phyloP scores from a whole-genome alignment of 2,329 filamentous ascomycete species.

The Nemania abortiva region DNA sequence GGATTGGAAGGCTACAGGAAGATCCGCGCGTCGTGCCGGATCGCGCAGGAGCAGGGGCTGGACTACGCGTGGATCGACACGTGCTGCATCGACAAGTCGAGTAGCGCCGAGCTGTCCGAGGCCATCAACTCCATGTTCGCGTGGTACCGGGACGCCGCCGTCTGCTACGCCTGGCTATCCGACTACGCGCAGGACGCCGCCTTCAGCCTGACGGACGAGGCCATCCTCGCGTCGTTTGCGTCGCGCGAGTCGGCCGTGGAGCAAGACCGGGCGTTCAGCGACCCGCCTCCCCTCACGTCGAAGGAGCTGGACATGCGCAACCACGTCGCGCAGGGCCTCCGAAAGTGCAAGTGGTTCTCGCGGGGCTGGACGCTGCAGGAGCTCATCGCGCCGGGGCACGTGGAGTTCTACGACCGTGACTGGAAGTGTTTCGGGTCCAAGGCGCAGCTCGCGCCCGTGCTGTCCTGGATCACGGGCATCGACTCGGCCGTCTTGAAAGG shows the following conservation, averaged over 20 bases:
- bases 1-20: slow-evolving; percentile 33
- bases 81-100: slow-evolving; percentile 46
- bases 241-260: slow-evolving; percentile 33
- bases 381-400: slow-evolving; percentile 41
- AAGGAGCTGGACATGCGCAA: slow-evolving; percentile 39
- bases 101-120: slow-evolving; percentile 44
- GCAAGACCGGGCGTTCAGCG: slow-evolving; percentile 30
- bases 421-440: slow-evolving; percentile 44
- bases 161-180: slow-evolving; percentile 42
- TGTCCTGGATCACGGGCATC: slow-evolving; percentile 42
- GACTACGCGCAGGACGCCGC: slow-evolving; percentile 34
- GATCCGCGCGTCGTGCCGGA: slow-evolving; percentile 35
- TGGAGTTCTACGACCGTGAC: slow-evolving; percentile 42
- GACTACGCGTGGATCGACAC: slow-evolving; percentile 45
- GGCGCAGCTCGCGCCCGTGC: slow-evolving; percentile 33
- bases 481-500: slow-evolving; percentile 40
- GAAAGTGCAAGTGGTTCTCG: slow-evolving; percentile 40
- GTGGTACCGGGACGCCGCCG: slow-evolving; percentile 38
- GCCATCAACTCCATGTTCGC: slow-evolving; percentile 46
- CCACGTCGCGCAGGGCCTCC: slow-evolving; percentile 34
- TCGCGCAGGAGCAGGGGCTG: slow-evolving; percentile 35
- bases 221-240: slow-evolving; percentile 36
- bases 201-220: slow-evolving; percentile 31
- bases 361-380: slow-evolving; percentile 47
- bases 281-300: slow-evolving; percentile 32